Evolutionary conservation across 192 early-diverging fungal species (phyloP), one percentile per base, ranked within the genome.

Genomic region (Gamsiella multidivaricata): DNA sequence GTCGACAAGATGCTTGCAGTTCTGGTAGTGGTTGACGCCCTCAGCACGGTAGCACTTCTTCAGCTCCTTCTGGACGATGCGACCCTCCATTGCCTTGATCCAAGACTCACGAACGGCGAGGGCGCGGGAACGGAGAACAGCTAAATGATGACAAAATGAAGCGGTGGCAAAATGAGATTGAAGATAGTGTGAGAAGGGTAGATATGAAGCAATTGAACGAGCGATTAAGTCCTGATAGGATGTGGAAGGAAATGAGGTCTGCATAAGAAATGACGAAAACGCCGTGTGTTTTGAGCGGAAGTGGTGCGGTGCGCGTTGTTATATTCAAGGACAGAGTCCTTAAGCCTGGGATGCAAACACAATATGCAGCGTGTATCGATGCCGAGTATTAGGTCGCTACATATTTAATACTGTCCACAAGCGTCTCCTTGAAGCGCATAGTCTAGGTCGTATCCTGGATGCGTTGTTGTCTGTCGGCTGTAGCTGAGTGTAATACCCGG

Each of bases 21-120:
- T 97, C 70, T 97, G 86, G 82, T 92, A 88, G 81, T 95, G 93
- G 85, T 98, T 98, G 62, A 95, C 95, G 57, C 95, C 93, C 83
- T 98, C 94, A 46, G 91, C 89, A 32, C 88, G 84, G 82, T 96
- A 94, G 87, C 97, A 98, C 90, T 94, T 93, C 65, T 88, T 86
- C 56, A 97, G 85, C 86, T 95, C 93, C 59, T 96, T 88, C 62
- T 92, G 86, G 20, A 96, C 80, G 56, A 95, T 88, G 58, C 90
- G 88, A 56, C 93, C 86, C 84, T 97, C 95, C 90, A 95, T 91
- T 32, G 87, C 88, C 60, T 92, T 91, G n/a, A 98, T 91, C 92
- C 96, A 94, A 69, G 95, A 87, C 75, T 95, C 94, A 43, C 91
- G 90, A 82, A 94, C 86, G 74, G 90, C 87, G 51, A 88, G 91